Conservation (phyloP, 352 stramenopile genomes). For the Pythium folliculosum region DNA sequence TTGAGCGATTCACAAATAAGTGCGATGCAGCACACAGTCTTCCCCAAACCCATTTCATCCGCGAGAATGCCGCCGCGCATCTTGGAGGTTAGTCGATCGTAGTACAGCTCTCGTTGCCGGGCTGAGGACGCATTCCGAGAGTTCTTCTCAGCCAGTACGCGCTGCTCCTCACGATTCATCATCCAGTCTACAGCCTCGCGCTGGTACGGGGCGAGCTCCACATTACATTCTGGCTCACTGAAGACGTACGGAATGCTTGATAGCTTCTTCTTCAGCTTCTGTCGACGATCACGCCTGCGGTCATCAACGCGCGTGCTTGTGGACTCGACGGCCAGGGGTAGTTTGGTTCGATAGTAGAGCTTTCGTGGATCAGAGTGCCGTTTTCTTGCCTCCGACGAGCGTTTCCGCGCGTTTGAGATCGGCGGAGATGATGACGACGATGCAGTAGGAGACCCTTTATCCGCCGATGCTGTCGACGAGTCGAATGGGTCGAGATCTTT, state of each 20-base stretch:
- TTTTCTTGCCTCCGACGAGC: background rate
- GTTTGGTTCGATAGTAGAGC: conserved; percentile 51
- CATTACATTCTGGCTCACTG: conserved; percentile 47
- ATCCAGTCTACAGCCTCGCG: conserved; percentile 90
- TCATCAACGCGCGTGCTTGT: conserved; percentile 50
- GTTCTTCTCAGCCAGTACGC: conserved; percentile 19
- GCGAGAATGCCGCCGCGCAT: conserved; percentile 80
- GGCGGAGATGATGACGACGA: conserved; percentile 23
- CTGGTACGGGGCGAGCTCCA: conserved; percentile 84
- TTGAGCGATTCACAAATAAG: conserved; percentile 72
- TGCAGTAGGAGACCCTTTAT: conserved; percentile 22
- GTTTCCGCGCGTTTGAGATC: conserved; percentile 16
- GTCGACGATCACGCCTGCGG: conserved; percentile 41
- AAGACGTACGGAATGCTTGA: background rate
- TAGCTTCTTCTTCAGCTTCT: conserved; percentile 35
- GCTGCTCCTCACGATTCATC: conserved; percentile 48
- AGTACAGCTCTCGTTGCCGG: conserved; percentile 33
- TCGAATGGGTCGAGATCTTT: conserved; percentile 20
- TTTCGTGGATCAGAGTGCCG: conserved; percentile 4
- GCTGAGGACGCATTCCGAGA: conserved; percentile 17
- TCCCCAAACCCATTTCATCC: conserved; percentile 90
- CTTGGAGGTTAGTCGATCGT: conserved; percentile 26
- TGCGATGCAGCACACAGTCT: conserved; percentile 89
- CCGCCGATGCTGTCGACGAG: conserved; percentile 13
- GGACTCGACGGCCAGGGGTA: conserved; percentile 64